Base-by-base conservation (phyloP, 2,329 filamentous ascomycete species). In the Aspergillus sp. region DNA sequence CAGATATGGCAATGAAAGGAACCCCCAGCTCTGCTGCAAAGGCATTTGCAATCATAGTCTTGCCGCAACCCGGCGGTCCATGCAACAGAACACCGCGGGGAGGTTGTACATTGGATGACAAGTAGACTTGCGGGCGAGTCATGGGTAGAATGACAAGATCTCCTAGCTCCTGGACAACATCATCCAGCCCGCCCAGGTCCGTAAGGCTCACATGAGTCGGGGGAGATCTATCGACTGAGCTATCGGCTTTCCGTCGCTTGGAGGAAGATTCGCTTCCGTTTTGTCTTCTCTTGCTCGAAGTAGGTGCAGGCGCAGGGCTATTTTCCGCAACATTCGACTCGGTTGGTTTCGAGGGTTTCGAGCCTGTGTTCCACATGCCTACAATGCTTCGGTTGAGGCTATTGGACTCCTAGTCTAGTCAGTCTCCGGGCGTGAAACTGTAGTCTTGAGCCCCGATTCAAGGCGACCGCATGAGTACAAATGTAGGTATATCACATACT, bases 41-140 rank as follows among this genome's bases (percentile, higher is more conserved):
- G 1, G 86, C 88, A 62, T 89, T 83, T 7, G 86, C 86, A 46
- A 94, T 82, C 73, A 88, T 84, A 0, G 88, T 94, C 66, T 94
- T 94, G 54, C 88, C 88, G 59, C 88, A 93, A 27, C 88, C 88
- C 3, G 88, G 88, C 1, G 88, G 88, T 0, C 88, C 88, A 65
- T 94, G 86, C 5, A 94, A 74, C 26, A 94, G 69, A 11, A 94
- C 83, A 47, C 87, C 86, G 37, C 85, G 80, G 31, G 85, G 82
- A 33, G 86, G 82, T 31, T 86, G 82, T 36, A 88, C 77, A 27
- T 83, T 81, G 30, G 81, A 79, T 12, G 76, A 71, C 31, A 78
- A 69, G 56, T 86, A 91, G 38, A 81, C 76, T 50, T 84, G 75
- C 0, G 86, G 83, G 28, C 75, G 76, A 12, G 82, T 76, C 61